A percentile compares a stretch with the other conserved stretches of the same genome.
phyloP scores from a whole-genome alignment of 257 asterid genomes.

The Nicotiana sylvestris region DNA sequence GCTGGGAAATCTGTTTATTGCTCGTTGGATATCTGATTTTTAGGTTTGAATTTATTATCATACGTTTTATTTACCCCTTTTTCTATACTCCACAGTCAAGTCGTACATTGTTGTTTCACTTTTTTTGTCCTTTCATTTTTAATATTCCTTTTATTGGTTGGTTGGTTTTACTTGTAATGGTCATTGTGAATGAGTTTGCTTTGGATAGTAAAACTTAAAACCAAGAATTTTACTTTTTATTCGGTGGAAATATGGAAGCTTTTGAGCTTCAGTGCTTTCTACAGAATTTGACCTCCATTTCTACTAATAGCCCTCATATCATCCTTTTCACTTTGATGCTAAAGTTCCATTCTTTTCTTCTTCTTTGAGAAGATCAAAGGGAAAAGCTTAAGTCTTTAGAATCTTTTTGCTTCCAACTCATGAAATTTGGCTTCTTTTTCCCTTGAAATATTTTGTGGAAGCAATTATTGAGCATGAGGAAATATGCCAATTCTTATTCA shows the following conservation, averaged over 20 bases:
- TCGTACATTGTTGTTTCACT: neutral
- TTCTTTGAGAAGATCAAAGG: neutral
- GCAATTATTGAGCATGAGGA: constrained; percentile 41
- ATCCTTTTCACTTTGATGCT: neutral
- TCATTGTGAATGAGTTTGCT: neutral
- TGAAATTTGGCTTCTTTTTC: neutral
- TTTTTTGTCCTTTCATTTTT: neutral
- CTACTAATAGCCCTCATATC: neutral
- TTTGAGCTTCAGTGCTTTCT: neutral
- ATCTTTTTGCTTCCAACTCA: neutral
- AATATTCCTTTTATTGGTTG: neutral
- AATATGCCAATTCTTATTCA: constrained; percentile 46
- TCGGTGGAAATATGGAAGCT: constrained; percentile 11
- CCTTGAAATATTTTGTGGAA: neutral
- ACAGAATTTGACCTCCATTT: neutral
- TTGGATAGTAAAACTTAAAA: neutral
- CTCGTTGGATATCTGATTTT: neutral
- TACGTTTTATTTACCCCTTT: neutral
- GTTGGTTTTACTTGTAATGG: neutral
- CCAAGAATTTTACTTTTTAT: neutral
- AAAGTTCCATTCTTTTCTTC: neutral
- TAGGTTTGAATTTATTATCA: constrained; percentile 1
- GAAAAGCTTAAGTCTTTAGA: neutral
- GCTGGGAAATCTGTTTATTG: neutral
- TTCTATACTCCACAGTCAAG: neutral